These are phyloP conservation scores for Strobilomyces echinocephalus DNA, from an alignment of 768 basidiomycete species.

Conservation along the genomic window DNA sequence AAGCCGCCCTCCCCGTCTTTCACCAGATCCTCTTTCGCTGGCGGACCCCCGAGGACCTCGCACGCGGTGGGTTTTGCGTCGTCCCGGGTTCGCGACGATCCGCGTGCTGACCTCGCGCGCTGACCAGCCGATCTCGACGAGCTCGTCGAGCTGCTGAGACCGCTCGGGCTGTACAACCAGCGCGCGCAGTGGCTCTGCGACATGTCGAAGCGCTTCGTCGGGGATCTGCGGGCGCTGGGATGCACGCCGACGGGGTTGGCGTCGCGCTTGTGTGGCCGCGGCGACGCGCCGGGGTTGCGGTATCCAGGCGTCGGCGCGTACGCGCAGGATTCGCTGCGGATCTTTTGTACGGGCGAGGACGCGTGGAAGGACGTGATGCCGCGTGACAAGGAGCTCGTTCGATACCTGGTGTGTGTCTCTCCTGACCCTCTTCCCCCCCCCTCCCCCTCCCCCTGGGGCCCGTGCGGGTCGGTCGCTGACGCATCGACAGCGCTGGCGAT, in stretches of 20 bases:
- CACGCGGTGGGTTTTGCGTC: conserved; percentile 40
- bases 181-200: conserved; percentile 53
- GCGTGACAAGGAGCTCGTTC: conserved; percentile 62
- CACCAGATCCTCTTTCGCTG: conserved; percentile 52
- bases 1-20: conserved; percentile 61
- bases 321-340: conserved; percentile 72
- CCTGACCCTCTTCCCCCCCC: background rate
- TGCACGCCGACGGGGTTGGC: background rate
- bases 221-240: conserved; percentile 32
- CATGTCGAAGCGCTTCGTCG: conserved; percentile 49
- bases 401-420: conserved; percentile 52
- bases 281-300: conserved; percentile 42
- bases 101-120: background rate
- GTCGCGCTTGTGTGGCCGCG: background rate
- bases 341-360: conserved; percentile 45
- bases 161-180: conserved; percentile 56
- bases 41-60: conserved; percentile 52
- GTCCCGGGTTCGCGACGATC: background rate
- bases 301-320: conserved; percentile 65
- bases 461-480: too few relatives aligned
- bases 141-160: conserved; percentile 42
- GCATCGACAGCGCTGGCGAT: conserved; percentile 58
- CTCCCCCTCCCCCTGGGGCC: too few relatives aligned
- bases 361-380: conserved; percentile 66
- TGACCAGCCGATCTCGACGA: conserved; percentile 43